Percentiles rank a stretch among this genome's conserved stretches.
Evolutionary conservation across 2,329 filamentous ascomycete genomes (phyloP).

Genomic region (Colletotrichum neosansevieriae): DNA sequence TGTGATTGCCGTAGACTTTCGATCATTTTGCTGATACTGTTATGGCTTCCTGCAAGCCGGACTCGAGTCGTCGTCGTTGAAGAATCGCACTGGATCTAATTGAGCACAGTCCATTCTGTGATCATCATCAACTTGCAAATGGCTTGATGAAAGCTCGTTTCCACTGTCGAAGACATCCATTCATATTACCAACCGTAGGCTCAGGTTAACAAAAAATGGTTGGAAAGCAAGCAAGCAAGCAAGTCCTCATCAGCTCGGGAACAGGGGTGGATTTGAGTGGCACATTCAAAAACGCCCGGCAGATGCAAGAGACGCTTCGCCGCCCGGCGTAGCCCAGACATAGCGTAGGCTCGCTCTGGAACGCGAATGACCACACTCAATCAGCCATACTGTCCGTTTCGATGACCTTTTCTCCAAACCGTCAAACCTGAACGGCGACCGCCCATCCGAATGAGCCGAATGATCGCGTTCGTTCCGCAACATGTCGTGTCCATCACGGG

Average conservation of each 20-base stretch:
- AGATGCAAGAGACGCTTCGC: background rate
- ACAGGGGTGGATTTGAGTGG: conserved; percentile 8
- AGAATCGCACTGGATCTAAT: background rate
- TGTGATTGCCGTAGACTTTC: background rate
- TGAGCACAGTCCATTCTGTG: background rate
- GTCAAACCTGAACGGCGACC: background rate
- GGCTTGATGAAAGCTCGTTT: conserved; percentile 1
- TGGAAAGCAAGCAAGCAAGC: background rate
- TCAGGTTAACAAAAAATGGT: too few relatives aligned
- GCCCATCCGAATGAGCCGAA: conserved; percentile 1
- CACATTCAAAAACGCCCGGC: background rate
- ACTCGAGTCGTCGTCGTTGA: background rate
- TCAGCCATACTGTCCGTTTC: conserved; percentile 9
- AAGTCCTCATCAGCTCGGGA: background rate
- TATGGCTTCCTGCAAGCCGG: background rate
- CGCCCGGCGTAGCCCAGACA: background rate
- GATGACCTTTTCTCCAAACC: background rate
- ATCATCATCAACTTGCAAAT: background rate
- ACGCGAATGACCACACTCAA: conserved; percentile 22
- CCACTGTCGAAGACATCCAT: conserved; percentile 2
- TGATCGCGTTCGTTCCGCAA: background rate
- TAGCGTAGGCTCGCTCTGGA: conserved; percentile 7
- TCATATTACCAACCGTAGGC: too few relatives aligned
- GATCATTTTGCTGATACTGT: too few relatives aligned
- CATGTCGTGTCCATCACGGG: background rate